Evolutionary conservation across 495 filamentous ascomycete species (phyloP), one percentile per base, ranked within the genome.

Genomic region (Lasiosphaeria miniovina): DNA sequence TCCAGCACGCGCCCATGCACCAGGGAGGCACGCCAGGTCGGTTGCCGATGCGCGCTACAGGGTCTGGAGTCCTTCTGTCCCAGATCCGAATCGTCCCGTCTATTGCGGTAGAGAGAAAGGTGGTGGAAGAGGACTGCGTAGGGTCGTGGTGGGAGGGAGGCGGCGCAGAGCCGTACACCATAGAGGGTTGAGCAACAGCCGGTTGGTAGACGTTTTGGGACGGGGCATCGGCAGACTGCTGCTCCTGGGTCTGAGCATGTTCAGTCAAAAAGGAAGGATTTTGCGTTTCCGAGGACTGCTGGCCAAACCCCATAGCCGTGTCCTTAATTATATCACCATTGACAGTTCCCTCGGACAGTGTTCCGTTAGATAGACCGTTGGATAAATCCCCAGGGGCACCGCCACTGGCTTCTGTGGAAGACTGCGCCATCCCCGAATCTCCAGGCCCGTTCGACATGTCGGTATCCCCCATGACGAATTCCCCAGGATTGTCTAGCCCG

Each of bases 1-100:
- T 92, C 94, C 95, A 98, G 74, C 90, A 95, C n/a, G 91, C 91
- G 61, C 88, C 90, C 88, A 96, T 98, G 72, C 93, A 97, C 95
- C 95, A 98, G 8, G 92, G 94, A 3, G 95, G 92, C 6, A 88
- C 86, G 54, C 88, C 88, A 31, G 76, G 79, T 9, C 81, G 77
- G 54, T 89, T 88, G 14, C 77, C 78, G 52, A 97, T 91, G 40
- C 85, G 82, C 35, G 95, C 91, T 11, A 97, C 77, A 4, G 95
- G 88, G 55, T 86, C 82, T 11, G 81, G 83, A 62, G 88, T 81
- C 15, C 94, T 84, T 45, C 92, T 84, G 69, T 98, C 94, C 93
- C 94, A 98, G 58, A 98, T 78, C 32, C 90, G 86, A 57, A 98
- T 85, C 3, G 87, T 88, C 48, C 94, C 94, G 73, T 98, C 90